Percentiles rank a stretch among this genome's conserved stretches.
These are phyloP conservation scores for Trichoderma koningiopsis DNA, from an alignment of 2,329 filamentous ascomycete species.

Conservation along the genomic window DNA sequence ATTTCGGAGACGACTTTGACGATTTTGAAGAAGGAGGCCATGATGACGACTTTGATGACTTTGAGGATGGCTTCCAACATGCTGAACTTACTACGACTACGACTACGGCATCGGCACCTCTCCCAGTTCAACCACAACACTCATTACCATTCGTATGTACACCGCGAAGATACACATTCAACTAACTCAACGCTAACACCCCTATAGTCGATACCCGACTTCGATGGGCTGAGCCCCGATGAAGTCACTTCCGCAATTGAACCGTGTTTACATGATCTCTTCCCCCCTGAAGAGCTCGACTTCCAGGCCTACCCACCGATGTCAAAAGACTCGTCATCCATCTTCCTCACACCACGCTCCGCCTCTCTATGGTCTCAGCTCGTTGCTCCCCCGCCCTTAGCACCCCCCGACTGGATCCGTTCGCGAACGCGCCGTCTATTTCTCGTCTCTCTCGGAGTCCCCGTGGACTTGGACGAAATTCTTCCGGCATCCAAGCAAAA, in stretches of 20 bases:
- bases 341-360: conserved; percentile 83
- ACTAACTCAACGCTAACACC: background rate
- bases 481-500: conserved; percentile 96
- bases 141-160: conserved; percentile 50
- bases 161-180: background rate
- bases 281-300: conserved; percentile 59
- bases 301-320: conserved; percentile 53
- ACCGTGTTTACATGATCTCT: conserved; percentile 68
- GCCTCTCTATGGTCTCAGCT: conserved; percentile 95
- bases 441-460: conserved; percentile 91
- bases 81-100: conserved; percentile 38
- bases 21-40: conserved; percentile 63
- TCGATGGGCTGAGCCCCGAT: conserved; percentile 61
- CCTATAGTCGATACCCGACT: conserved; percentile 66
- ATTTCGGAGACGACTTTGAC: conserved; percentile 63
- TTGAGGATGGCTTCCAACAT: conserved; percentile 71
- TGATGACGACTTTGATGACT: conserved; percentile 65
- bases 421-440: conserved; percentile 93
- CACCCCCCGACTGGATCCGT: conserved; percentile 96
- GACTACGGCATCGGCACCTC: conserved; percentile 37
- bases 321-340: conserved; percentile 59
- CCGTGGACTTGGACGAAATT: conserved; percentile 96
- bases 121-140: conserved; percentile 38
- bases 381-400: conserved; percentile 88
- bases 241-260: conserved; percentile 63